A percentile compares a stretch with the other conserved stretches of the same genome.
phyloP scores from a whole-genome alignment of 2,329 filamentous ascomycete genomes.

The Verticillium nonalfalfae region DNA sequence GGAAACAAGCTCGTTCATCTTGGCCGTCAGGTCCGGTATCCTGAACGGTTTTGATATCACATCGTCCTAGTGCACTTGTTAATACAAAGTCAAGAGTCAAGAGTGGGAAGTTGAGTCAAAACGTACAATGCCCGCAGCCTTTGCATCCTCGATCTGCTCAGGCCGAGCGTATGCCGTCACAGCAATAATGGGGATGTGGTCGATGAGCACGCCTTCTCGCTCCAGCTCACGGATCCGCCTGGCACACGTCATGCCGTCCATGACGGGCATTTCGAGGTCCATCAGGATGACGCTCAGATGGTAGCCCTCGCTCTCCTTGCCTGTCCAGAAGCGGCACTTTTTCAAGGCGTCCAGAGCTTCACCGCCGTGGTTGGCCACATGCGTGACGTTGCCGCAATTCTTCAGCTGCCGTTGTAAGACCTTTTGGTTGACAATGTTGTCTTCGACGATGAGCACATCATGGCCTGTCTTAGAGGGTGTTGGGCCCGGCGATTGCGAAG shows the following conservation, averaged over 20 bases:
- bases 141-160: slow-evolving; percentile 66
- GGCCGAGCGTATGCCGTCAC: slow-evolving; percentile 75
- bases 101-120: not conserved
- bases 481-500: not conserved
- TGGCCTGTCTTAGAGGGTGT: slow-evolving; percentile 24
- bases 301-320: slow-evolving; percentile 36
- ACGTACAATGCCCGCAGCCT: slow-evolving; percentile 66
- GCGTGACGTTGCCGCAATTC: slow-evolving; percentile 54
- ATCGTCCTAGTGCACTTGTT: slow-evolving; percentile 45
- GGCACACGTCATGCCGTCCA: slow-evolving; percentile 74
- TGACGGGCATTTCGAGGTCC: slow-evolving; percentile 80
- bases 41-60: slow-evolving; percentile 76
- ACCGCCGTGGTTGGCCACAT: slow-evolving; percentile 58
- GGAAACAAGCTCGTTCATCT: slow-evolving; percentile 52
- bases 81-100: not conserved
- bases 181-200: slow-evolving; percentile 72
- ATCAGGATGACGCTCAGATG: slow-evolving; percentile 66
- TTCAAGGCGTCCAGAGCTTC: slow-evolving; percentile 55
- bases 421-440: slow-evolving; percentile 62
- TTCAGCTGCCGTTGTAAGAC: slow-evolving; percentile 56
- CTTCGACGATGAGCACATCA: slow-evolving; percentile 60
- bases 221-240: slow-evolving; percentile 64
- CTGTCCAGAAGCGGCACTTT: slow-evolving; percentile 49
- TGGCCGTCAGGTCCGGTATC: slow-evolving; percentile 63
- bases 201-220: slow-evolving; percentile 49